Base-by-base conservation (phyloP, 1,284 basidiomycete genomes). In the Apiotrichum montevideense region DNA sequence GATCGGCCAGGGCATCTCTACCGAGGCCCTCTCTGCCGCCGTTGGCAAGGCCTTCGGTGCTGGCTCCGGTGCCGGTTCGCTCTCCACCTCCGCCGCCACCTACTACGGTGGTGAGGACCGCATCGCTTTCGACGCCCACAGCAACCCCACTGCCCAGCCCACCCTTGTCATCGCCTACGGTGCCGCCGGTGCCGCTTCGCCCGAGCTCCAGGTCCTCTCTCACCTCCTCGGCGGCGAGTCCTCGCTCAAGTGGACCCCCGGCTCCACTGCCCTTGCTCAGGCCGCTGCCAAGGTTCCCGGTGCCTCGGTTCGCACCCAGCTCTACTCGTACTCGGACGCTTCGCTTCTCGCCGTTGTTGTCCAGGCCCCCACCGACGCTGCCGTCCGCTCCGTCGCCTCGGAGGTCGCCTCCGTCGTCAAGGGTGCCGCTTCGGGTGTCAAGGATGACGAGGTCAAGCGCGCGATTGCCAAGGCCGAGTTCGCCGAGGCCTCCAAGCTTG, bases 41-140 rank as follows among this genome's bases (percentile, higher is more conserved):
- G 85, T 94, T 62, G 81, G 85, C 73, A 82, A 84, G 64, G 82
- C 85, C 51, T 82, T 93, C 64, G 79, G 79, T 62, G 74, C 79
- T 37, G 66, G 66, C 35, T 46, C 60, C 14, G 61, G 53, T 13
- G 57, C 79, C 40, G 71, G 81, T 8, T 62, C 80, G 13, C 49
- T 69, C 46, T 54, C 57, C 34, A 51, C 59, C 37, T 58, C 63
- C 39, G 53, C 73, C 5, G 44, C 78, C n/a, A 67, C 80, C 55
- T 95, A 95, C 80, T 88, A 84, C 70, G 92, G 92, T 65, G 92
- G 91, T 43, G 89, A 93, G 78, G 84, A 84, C 42, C 85, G 91
- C 56, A 76, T 90, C 40, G 72, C 77, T 44, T 66, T 78, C 54
- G 75, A 76, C 64, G 73, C 78, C n/a, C 81, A 85, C 70, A 78